Evolutionary conservation across 2,329 filamentous ascomycete genomes (phyloP).

Genomic region (Elsinoe fawcettii): DNA sequence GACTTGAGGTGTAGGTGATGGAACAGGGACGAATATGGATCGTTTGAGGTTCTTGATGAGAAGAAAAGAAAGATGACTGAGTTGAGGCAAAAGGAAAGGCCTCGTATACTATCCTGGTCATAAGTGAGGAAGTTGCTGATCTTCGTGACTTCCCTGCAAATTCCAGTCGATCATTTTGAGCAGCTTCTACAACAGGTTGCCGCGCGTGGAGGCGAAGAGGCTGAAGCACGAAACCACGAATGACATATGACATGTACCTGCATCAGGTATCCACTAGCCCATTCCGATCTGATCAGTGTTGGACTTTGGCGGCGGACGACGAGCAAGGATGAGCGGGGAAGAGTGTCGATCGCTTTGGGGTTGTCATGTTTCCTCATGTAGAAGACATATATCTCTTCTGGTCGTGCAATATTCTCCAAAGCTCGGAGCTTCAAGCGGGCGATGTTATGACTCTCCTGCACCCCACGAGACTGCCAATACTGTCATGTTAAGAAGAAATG

Average conservation of each 20-base stretch:
- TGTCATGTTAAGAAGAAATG: too few relatives aligned
- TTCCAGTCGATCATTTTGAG: background rate
- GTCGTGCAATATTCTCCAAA: too few relatives aligned
- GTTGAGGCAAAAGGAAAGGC: background rate
- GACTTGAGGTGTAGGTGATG: background rate
- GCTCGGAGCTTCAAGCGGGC: too few relatives aligned
- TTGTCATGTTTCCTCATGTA: background rate
- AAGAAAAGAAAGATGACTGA: background rate
- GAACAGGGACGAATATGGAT: slow-evolving; percentile 2
- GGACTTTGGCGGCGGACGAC: background rate
- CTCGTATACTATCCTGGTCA: background rate
- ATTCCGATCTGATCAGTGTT: background rate
- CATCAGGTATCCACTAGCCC: background rate
- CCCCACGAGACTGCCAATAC: too few relatives aligned
- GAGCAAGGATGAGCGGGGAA: background rate
- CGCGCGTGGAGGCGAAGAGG: background rate
- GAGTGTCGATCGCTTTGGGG: background rate
- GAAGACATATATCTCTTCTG: background rate
- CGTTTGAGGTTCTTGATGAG: background rate
- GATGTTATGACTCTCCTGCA: too few relatives aligned
- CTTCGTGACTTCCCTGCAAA: background rate
- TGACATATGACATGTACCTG: background rate
- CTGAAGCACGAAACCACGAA: background rate
- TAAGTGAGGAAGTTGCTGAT: background rate
- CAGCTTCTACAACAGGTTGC: slow-evolving; percentile 1